Evolutionary conservation across 306 rosid species (phyloP).

Genomic region (Glycyrrhiza uralensis): DNA sequence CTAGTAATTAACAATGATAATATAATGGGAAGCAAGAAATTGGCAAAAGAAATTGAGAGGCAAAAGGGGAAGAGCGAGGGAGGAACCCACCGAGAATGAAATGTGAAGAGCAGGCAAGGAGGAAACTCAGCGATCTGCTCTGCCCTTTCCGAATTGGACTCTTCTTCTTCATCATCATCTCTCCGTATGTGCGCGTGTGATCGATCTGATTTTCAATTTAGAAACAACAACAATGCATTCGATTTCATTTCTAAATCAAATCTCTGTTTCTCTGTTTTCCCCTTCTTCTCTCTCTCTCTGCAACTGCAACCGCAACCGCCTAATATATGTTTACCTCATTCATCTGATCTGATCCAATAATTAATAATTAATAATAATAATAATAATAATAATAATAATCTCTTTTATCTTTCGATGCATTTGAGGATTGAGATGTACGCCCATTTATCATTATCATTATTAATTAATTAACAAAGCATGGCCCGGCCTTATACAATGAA

Average conservation of each 20-base stretch:
- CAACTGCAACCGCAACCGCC: neutral
- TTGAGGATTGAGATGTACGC: no score
- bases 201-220: neutral
- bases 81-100: constrained; percentile 3
- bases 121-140: neutral
- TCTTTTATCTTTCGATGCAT: neutral
- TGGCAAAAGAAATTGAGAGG: neutral
- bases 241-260: no score
- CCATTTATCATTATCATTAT: no score
- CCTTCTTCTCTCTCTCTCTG: neutral
- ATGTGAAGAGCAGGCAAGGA: neutral
- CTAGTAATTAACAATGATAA: no score
- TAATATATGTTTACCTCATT: no score
- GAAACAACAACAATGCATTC: no score
- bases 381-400: no score
- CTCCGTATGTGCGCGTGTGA: neutral
- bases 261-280: no score
- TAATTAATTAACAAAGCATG: no score
- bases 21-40: neutral
- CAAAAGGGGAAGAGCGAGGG: neutral
- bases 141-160: neutral
- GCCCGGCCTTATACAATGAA: no score
- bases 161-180: neutral
- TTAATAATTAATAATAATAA: no score
- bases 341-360: no score